Conservation (phyloP, 768 basidiomycete species). For the Mycena pura region DNA sequence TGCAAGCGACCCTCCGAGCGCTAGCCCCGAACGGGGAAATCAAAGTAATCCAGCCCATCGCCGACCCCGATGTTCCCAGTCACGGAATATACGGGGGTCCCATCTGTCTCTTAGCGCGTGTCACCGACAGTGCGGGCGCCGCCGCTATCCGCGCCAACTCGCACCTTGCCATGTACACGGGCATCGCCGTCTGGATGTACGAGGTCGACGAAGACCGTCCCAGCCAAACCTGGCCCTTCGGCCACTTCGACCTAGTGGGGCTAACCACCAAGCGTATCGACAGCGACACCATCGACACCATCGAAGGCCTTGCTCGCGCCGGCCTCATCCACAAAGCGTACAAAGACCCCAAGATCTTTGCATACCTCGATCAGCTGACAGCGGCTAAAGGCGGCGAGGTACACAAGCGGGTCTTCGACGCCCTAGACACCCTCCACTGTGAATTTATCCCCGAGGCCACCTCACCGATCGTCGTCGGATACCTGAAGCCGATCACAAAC, state of each 20-base stretch:
- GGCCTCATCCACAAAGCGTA: neutral
- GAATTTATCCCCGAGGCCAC: neutral
- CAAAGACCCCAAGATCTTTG: neutral
- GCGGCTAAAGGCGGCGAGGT: neutral
- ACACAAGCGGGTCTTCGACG: neutral
- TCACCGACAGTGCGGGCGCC: neutral
- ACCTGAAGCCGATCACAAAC: slow-evolving; percentile 1
- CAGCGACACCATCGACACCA: neutral
- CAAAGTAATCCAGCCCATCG: neutral
- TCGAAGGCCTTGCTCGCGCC: neutral
- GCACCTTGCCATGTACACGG: neutral
- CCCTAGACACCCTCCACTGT: slow-evolving; percentile 2
- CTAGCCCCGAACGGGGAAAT: neutral
- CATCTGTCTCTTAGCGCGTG: neutral
- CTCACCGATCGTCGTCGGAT: neutral
- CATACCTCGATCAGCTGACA: neutral
- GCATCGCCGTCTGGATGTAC: neutral
- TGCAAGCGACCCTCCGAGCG: neutral
- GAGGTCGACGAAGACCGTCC: neutral
- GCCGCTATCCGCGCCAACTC: neutral
- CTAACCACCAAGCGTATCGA: too few species aligned
- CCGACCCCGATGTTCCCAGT: neutral
- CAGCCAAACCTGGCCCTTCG: neutral
- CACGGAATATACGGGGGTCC: neutral
- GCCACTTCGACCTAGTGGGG: neutral